Percentiles rank a stretch among this genome's conserved stretches.
Evolutionary conservation across 495 filamentous ascomycete species (phyloP).

Genomic region (Aspergillus leporis): DNA sequence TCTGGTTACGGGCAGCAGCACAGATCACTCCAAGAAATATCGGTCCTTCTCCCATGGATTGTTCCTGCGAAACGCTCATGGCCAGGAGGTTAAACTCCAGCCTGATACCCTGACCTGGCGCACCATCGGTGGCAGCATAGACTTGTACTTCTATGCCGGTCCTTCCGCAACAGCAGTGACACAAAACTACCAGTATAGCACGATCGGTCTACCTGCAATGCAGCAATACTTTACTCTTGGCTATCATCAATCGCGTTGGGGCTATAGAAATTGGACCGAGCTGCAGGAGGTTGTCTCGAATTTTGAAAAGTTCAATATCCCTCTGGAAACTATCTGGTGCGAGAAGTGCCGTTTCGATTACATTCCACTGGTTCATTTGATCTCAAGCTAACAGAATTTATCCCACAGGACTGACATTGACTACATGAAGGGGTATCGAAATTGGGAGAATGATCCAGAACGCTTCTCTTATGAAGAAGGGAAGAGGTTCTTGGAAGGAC

Average conservation of each 20-base stretch:
- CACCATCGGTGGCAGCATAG: conserved; percentile 61
- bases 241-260: conserved; percentile 67
- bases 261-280: conserved; percentile 59
- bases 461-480: conserved; percentile 51
- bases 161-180: conserved; percentile 58
- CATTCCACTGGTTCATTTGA: background rate
- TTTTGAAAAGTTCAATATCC: conserved; percentile 59
- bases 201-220: conserved; percentile 61
- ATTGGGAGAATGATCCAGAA: conserved; percentile 58
- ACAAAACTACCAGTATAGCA: conserved; percentile 54
- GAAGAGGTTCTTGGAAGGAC: conserved; percentile 58
- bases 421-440: conserved; percentile 58
- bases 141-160: conserved; percentile 63
- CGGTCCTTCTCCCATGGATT: conserved; percentile 62
- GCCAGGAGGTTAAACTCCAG: conserved; percentile 71
- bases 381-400: background rate
- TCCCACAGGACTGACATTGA: conserved; percentile 56
- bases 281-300: conserved; percentile 56
- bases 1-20: conserved; percentile 55
- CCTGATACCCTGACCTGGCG: conserved; percentile 75
- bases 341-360: too few species aligned
- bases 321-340: conserved; percentile 70
- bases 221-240: conserved; percentile 64
- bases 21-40: conserved; percentile 56
- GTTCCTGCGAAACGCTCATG: conserved; percentile 67